These are phyloP conservation scores for Penicilliopsis zonata DNA, from an alignment of 495 filamentous ascomycete species.

Conservation along the genomic window DNA sequence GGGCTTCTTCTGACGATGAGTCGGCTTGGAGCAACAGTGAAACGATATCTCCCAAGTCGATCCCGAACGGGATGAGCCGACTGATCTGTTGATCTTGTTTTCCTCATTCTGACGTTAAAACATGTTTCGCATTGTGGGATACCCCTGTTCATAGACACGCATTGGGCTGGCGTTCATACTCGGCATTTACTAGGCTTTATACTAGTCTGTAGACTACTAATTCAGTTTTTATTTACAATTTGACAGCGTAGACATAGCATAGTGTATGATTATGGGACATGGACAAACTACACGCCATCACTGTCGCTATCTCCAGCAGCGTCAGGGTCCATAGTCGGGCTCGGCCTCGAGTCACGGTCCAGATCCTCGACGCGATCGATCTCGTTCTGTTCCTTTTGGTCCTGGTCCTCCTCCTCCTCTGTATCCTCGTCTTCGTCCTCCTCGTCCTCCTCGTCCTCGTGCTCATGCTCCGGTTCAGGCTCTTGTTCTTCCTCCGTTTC, in stretches of 20 bases:
- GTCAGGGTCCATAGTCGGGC: slow-evolving; percentile 24
- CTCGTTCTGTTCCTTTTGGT: slow-evolving; percentile 35
- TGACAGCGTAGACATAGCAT: neutral
- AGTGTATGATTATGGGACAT: neutral
- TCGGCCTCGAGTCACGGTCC: slow-evolving; percentile 21
- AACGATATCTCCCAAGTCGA: slow-evolving; percentile 23
- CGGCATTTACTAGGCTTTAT: too few species aligned
- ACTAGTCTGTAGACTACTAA: neutral
- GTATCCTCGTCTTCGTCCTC: slow-evolving; percentile 33
- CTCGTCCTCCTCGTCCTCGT: slow-evolving; percentile 39
- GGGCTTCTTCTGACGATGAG: slow-evolving; percentile 4
- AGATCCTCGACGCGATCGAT: slow-evolving; percentile 56
- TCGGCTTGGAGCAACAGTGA: slow-evolving; percentile 11
- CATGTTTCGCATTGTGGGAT: too few species aligned
- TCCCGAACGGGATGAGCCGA: slow-evolving; percentile 26
- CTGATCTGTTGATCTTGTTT: neutral
- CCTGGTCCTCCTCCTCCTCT: slow-evolving; percentile 26
- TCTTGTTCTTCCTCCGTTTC: slow-evolving; percentile 43
- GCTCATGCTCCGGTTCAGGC: slow-evolving; percentile 39
- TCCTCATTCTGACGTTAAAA: neutral
- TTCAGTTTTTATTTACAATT: neutral
- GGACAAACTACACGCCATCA: neutral
- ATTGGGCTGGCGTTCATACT: too few species aligned
- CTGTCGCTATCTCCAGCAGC: slow-evolving; percentile 18
- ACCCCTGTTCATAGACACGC: too few species aligned